A percentile compares a stretch with the other conserved stretches of the same genome.
phyloP scores from a whole-genome alignment of 1,139 yeast species.

The Suhomyces bokatorum region DNA sequence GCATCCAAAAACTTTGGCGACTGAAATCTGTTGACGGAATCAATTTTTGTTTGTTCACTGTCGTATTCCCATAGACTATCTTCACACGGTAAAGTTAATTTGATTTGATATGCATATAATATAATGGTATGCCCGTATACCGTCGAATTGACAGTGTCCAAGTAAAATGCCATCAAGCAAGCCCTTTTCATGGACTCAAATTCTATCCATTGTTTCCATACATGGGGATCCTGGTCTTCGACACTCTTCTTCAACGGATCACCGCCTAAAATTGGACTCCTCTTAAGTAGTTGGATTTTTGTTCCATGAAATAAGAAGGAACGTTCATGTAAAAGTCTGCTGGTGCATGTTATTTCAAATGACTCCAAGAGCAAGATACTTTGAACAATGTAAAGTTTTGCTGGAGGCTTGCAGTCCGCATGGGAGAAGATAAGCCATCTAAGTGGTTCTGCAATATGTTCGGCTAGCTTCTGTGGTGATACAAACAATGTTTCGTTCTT shows the following conservation, averaged over 20 bases:
- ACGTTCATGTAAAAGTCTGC: constrained; percentile 63
- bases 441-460: constrained; percentile 57
- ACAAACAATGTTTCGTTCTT: constrained; percentile 16
- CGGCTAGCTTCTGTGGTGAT: constrained; percentile 24
- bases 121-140: constrained; percentile 33
- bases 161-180: constrained; percentile 32
- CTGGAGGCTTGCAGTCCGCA: constrained; percentile 55
- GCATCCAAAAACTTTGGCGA: constrained; percentile 47
- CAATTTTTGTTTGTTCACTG: constrained; percentile 12
- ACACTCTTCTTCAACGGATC: constrained; percentile 39
- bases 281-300: constrained; percentile 64
- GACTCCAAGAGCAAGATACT: constrained; percentile 59
- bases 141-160: constrained; percentile 35
- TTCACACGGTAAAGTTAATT: constrained; percentile 33
- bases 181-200: constrained; percentile 36
- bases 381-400: constrained; percentile 65
- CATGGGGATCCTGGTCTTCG: constrained; percentile 15
- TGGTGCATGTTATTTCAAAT: constrained; percentile 52
- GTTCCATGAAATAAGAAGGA: constrained; percentile 77
- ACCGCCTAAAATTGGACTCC: constrained; percentile 73
- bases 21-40: constrained; percentile 8
- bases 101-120: constrained; percentile 34
- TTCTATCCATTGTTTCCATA: constrained; percentile 36
- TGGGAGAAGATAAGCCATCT: constrained; percentile 62
- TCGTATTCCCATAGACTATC: constrained; percentile 34